A percentile compares a stretch with the other conserved stretches of the same genome.
These are phyloP conservation scores for Penicillium paxilli DNA, from an alignment of 495 filamentous ascomycete genomes.

Conservation along the genomic window DNA sequence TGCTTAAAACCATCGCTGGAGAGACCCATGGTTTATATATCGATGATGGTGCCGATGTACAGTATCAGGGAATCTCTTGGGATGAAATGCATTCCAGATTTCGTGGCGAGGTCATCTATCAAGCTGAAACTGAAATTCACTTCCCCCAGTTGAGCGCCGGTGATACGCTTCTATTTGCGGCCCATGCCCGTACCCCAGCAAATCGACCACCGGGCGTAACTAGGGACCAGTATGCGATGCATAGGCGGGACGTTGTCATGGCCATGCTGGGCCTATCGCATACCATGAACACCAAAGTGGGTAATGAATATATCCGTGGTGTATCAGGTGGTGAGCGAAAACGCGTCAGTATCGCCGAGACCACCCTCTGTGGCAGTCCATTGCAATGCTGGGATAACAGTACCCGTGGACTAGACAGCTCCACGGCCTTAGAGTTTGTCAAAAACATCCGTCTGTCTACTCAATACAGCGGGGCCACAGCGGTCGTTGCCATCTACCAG, in stretches of 20 bases:
- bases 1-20: constrained; percentile 77
- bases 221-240: constrained; percentile 57
- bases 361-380: constrained; percentile 60
- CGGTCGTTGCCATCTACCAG: constrained; percentile 83
- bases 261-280: constrained; percentile 76
- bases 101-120: constrained; percentile 79
- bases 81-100: constrained; percentile 63
- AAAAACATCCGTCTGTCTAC: constrained; percentile 66
- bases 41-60: constrained; percentile 63
- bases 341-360: constrained; percentile 79
- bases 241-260: constrained; percentile 76
- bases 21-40: constrained; percentile 73
- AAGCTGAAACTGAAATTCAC: constrained; percentile 77
- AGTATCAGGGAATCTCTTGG: constrained; percentile 65
- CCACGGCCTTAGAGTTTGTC: constrained; percentile 80
- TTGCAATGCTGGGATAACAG: constrained; percentile 82
- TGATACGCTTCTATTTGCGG: constrained; percentile 78
- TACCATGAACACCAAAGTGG: constrained; percentile 74
- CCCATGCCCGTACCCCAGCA: constrained; percentile 62
- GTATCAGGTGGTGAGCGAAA: constrained; percentile 83
- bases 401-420: constrained; percentile 77
- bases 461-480: constrained; percentile 63
- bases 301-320: constrained; percentile 78
- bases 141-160: constrained; percentile 81
- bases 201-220: constrained; percentile 61